phyloP scores from a whole-genome alignment of 116 monocot genomes.

The Papilionanthe hybrid region DNA sequence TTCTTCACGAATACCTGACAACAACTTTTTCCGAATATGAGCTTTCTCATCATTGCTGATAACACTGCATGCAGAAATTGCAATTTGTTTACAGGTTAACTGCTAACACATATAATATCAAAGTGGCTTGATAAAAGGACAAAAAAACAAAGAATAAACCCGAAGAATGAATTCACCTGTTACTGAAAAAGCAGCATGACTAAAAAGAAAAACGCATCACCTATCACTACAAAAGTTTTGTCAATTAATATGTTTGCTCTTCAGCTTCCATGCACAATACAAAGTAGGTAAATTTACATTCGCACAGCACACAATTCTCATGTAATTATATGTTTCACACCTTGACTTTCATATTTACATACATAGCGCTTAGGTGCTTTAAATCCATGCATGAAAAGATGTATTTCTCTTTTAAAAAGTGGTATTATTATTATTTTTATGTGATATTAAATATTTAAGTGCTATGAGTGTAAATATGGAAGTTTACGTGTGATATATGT shows the following conservation, averaged over 20 bases:
- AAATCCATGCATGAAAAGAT: too few relatives aligned
- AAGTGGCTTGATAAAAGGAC: not conserved
- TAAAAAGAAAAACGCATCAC: not conserved
- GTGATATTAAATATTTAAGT: too few relatives aligned
- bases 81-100: not conserved
- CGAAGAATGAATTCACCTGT: not conserved
- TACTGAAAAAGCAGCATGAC: not conserved
- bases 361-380: too few relatives aligned
- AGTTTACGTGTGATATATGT: too few relatives aligned
- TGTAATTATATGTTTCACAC: too few relatives aligned
- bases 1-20: slow-evolving; percentile 74
- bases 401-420: too few relatives aligned
- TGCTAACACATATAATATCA: not conserved
- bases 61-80: slow-evolving; percentile 34
- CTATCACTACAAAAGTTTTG: not conserved
- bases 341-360: too few relatives aligned
- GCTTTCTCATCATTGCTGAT: slow-evolving; percentile 84
- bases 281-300: not conserved
- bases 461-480: too few relatives aligned
- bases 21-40: slow-evolving; percentile 70
- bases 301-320: too few relatives aligned
- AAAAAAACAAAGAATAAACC: not conserved
- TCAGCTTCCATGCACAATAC: slow-evolving; percentile 1
- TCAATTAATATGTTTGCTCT: not conserved
- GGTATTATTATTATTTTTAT: too few relatives aligned